Conservation (phyloP, 257 asterid genomes). For the Capsicum rhomboideum region DNA sequence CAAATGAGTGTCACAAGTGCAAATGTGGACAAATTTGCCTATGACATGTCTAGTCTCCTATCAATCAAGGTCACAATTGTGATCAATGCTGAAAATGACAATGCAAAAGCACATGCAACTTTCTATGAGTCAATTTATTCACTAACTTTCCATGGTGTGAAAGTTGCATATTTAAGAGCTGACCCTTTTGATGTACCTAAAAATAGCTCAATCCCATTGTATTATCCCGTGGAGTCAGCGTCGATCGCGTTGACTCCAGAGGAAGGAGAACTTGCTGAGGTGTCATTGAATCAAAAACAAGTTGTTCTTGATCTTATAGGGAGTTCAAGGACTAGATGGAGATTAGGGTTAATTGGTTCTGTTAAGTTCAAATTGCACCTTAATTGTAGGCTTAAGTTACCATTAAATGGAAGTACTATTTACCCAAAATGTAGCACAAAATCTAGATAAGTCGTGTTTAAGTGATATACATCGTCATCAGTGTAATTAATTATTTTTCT, state of each 20-base stretch:
- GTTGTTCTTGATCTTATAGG: constrained; percentile 44
- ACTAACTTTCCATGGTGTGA: constrained; percentile 39
- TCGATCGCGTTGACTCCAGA: constrained; percentile 48
- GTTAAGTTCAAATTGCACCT: constrained; percentile 56
- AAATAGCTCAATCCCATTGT: constrained; percentile 31
- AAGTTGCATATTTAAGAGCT: constrained; percentile 33
- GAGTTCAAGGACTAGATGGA: constrained; percentile 56
- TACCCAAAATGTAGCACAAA: constrained; percentile 57
- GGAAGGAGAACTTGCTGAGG: constrained; percentile 30
- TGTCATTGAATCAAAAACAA: constrained; percentile 16
- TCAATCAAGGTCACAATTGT: constrained; percentile 38
- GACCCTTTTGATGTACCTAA: constrained; percentile 34
- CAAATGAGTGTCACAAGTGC: constrained; percentile 36
- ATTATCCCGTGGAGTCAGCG: constrained; percentile 33
- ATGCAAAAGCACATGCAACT: constrained; percentile 37
- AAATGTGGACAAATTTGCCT: constrained; percentile 45
- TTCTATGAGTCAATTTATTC: constrained; percentile 32
- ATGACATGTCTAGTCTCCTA: constrained; percentile 44
- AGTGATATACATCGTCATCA: not conserved
- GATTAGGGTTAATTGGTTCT: constrained; percentile 52
- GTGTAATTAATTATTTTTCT: not conserved
- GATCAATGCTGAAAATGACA: constrained; percentile 52
- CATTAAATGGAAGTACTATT: constrained; percentile 22
- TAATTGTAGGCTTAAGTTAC: constrained; percentile 51
- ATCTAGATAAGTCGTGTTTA: constrained; percentile 4